Base-by-base conservation (phyloP, 2,329 filamentous ascomycete genomes). In the Exophiala aquamarina region DNA sequence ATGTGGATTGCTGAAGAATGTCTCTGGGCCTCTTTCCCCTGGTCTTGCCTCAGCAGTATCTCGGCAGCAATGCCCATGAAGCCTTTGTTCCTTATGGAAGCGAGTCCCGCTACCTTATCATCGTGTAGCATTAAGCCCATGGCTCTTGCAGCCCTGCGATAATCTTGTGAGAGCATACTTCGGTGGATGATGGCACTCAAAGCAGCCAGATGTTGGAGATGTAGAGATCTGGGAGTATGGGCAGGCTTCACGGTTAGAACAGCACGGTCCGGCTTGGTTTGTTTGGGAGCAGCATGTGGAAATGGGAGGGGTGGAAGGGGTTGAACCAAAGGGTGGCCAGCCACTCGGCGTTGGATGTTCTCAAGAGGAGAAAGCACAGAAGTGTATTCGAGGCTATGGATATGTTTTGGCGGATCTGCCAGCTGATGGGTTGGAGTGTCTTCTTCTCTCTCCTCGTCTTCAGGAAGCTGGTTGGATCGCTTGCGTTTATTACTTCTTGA, bases 51-150 rank as follows among this genome's bases (percentile, higher is more conserved):
- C 69, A 95, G 82, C 46, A 95, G 69, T 15, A 96, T 80, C 68
- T 95, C 91, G 2, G 88, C 89, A 1, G 89, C 90, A 35, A 95
- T 77, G 11, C 84, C 84, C 92, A 91, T 96, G 55, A 86, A 77
- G 28, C 81, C 78, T 59, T 84, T 77, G 15, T 73, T 73, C 31
- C 89, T 79, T 38, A 92, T 66, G 63, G 95, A 89, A 15, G 91
- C 73, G 5, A 70, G 69, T 38, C 67, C 65, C 3, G 81, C 82
- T 47, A 69, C 62, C 18, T 83, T 70, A 40, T 76, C 78, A 37
- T 81, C 76, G 39, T 85, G 79, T 37, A 90, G 64, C 23, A 95
- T 74, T 55, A 95, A 69, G 1, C 82, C 84, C 75, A 89, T 92
- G 0, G 87, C 86, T 50, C 87, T 76, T 40, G 80, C 80, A 1